Evolutionary conservation across 225 moss, liverwort and hornwort genomes (phyloP).

Genomic region (Ulota crispa): DNA sequence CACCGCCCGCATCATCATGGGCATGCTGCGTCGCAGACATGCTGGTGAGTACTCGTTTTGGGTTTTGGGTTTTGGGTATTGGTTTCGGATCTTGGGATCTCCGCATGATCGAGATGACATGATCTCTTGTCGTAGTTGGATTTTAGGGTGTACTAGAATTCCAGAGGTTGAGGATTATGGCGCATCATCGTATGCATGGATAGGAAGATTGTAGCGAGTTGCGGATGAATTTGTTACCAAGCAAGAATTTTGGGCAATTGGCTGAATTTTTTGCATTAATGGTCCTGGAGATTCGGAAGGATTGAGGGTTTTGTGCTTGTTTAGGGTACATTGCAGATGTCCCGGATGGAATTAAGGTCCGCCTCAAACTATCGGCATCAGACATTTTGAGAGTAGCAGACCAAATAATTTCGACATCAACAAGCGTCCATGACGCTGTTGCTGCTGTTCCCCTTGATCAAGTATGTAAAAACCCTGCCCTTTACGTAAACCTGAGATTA

Average conservation of each 20-base stretch:
- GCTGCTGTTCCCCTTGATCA: conserved; percentile 78
- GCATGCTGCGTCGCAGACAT: conserved; percentile 31
- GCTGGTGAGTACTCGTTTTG: conserved; percentile 16
- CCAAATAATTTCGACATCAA: conserved; percentile 66
- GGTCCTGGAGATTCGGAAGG: neutral
- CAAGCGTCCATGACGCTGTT: conserved; percentile 70
- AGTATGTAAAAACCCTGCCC: conserved; percentile 33
- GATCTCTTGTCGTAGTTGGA: neutral
- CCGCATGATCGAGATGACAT: too few relatives aligned
- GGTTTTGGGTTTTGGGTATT: too few relatives aligned
- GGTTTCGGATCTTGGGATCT: neutral
- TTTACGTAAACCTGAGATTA: neutral
- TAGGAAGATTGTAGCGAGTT: neutral
- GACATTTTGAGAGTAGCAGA: conserved; percentile 79
- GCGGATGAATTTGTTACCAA: neutral
- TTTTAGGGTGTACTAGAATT: neutral
- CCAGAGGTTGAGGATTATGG: neutral
- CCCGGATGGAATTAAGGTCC: conserved; percentile 65
- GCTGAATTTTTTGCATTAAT: neutral
- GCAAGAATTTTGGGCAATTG: neutral
- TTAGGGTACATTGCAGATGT: conserved; percentile 24
- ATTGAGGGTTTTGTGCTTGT: neutral
- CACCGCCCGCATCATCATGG: conserved; percentile 36
- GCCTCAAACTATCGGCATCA: conserved; percentile 60
- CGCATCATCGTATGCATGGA: neutral